Base-by-base conservation (phyloP, 2,329 filamentous ascomycete genomes). In the Aspergillus versicolor region DNA sequence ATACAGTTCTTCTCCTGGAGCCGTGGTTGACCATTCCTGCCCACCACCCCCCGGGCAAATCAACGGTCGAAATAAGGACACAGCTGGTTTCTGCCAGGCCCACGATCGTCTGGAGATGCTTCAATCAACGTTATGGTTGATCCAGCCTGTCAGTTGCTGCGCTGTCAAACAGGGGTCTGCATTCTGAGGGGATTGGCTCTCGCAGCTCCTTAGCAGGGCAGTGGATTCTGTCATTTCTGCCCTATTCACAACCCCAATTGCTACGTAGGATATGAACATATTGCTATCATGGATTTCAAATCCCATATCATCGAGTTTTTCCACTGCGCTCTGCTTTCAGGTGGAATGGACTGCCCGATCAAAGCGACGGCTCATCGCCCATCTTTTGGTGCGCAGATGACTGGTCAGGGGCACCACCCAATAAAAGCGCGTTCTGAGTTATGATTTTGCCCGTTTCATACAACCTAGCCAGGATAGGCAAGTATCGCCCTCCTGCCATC, bases 21-120 rank as follows among this genome's bases (percentile, higher is more conserved):
- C 59, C 62, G 56, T 61, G 60, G 60, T 59, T 47, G 13, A 37
- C 24, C 27, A 30, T 47, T 63, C 58, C 15, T 49, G 27, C 45
- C 52, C 22, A 17, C 15, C 5, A n/a, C 19, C 22, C 27, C 22
- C 38, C 27, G 22, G 48, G 9, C 40, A 43, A 43, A 32, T 51
- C 40, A 34, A 11, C 38, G 21, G 40, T 17, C 24, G 17, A 8
- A 21, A 21, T 21, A 19, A 11, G 17, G 21, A 12, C 24, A 47
- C 45, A 34, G 30, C 19, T 32, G 9, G 34, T 13, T n/a, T 37
- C 34, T 37, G 34, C 9, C 27, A 30, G 27, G 27, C 27, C 11
- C 27, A 30, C 27, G 27, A 30, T 30, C 27, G 11, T 44, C 21
- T 7, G 42, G 42, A 5, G 7, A 44, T 44, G 22, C 42, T 43